Conservation (phyloP, 345 rosid genomes). For the Gynandropsis gynandra region DNA sequence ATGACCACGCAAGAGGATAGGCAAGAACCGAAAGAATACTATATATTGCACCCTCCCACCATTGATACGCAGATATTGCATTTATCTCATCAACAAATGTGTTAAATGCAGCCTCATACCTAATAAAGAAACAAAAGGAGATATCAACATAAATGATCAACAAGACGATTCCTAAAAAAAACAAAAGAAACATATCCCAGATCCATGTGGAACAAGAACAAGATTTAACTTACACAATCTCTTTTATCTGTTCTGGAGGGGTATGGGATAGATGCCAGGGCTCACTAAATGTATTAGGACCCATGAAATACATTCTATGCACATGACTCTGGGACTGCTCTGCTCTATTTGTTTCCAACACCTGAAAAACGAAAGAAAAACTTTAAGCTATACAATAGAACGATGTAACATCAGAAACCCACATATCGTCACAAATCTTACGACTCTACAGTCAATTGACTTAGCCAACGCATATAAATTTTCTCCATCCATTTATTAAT, state of each 20-base stretch:
- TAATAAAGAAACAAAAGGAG: slow-evolving; percentile 29
- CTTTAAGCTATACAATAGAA: slow-evolving; percentile 12
- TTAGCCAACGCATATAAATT: too few relatives aligned
- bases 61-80: slow-evolving; percentile 89
- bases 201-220: slow-evolving; percentile 13
- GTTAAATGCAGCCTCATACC: slow-evolving; percentile 94
- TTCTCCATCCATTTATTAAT: slow-evolving; percentile 4
- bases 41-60: slow-evolving; percentile 99
- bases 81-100: slow-evolving; percentile 93
- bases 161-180: slow-evolving; percentile 6
- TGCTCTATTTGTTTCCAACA: slow-evolving; percentile 94
- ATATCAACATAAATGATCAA: slow-evolving; percentile 15
- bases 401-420: neutral
- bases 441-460: slow-evolving; percentile 17
- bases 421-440: slow-evolving; percentile 5
- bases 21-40: slow-evolving; percentile 73
- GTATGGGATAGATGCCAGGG: slow-evolving; percentile 97
- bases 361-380: slow-evolving; percentile 42
- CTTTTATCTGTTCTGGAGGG: slow-evolving; percentile 93
- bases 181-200: slow-evolving; percentile 21
- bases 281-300: slow-evolving; percentile 87
- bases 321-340: slow-evolving; percentile 95
- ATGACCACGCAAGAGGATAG: slow-evolving; percentile 94
- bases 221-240: slow-evolving; percentile 71
- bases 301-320: slow-evolving; percentile 98